Conservation (phyloP, 768 basidiomycete genomes). For the Chiua virens region DNA sequence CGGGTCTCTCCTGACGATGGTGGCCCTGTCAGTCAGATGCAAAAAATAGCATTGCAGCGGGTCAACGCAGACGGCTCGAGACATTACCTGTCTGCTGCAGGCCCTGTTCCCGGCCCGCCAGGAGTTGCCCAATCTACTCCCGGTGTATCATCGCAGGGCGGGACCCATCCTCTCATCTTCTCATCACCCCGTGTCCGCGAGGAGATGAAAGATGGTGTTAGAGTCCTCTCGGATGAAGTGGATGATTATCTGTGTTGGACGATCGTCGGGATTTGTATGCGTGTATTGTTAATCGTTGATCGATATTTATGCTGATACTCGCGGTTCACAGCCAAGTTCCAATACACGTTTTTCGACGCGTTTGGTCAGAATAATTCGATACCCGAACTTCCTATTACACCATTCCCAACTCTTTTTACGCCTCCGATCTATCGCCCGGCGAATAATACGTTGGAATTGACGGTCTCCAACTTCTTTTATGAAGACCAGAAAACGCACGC, state of each 20-base stretch:
- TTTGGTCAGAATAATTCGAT: slow-evolving; percentile 77
- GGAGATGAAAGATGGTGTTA: slow-evolving; percentile 76
- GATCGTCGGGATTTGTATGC: slow-evolving; percentile 90
- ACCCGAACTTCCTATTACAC: slow-evolving; percentile 81
- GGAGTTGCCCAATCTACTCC: slow-evolving; percentile 70
- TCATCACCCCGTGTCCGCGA: slow-evolving; percentile 78
- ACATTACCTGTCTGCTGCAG: slow-evolving; percentile 87
- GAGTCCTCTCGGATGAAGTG: slow-evolving; percentile 80
- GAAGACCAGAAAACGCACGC: slow-evolving; percentile 63
- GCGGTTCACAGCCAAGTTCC: slow-evolving; percentile 71
- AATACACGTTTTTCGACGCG: slow-evolving; percentile 92
- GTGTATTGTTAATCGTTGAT: slow-evolving; percentile 6
- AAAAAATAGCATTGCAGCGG: slow-evolving; percentile 89
- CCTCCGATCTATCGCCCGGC: slow-evolving; percentile 71
- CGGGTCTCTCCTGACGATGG: slow-evolving; percentile 84
- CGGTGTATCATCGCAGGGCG: slow-evolving; percentile 73
- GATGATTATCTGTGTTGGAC: slow-evolving; percentile 97
- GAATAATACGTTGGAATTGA: slow-evolving; percentile 76
- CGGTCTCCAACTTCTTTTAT: slow-evolving; percentile 87
- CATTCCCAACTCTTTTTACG: slow-evolving; percentile 85
- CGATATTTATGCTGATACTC: slow-evolving; percentile 19
- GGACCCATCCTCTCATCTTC: slow-evolving; percentile 80
- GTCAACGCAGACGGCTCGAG: slow-evolving; percentile 79
- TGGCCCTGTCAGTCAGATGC: slow-evolving; percentile 94
- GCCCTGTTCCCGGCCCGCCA: slow-evolving; percentile 76